These are phyloP conservation scores for Trichophyton schoenleinii DNA, from an alignment of 2,329 filamentous ascomycete genomes.

Conservation along the genomic window DNA sequence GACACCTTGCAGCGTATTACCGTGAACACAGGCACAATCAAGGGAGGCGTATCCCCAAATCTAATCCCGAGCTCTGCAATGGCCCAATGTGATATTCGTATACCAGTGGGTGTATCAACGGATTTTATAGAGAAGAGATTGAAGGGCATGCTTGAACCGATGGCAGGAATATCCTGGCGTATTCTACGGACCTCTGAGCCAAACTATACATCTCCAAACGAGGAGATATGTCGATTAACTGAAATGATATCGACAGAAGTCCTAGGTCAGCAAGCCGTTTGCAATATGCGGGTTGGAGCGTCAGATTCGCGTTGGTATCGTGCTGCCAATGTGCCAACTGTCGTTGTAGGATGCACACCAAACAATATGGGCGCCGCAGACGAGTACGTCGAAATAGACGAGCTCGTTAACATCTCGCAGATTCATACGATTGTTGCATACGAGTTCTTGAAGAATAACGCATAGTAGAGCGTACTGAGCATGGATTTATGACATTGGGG, in stretches of 20 bases:
- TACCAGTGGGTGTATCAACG: conserved; percentile 8
- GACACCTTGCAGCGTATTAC: conserved; percentile 8
- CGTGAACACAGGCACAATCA: conserved; percentile 10
- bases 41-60: conserved; percentile 10
- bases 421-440: conserved; percentile 10
- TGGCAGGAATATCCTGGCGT: conserved; percentile 8
- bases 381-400: conserved; percentile 10
- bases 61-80: conserved; percentile 7
- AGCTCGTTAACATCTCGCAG: conserved; percentile 9
- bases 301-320: conserved; percentile 11
- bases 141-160: conserved; percentile 5
- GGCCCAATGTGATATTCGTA: conserved; percentile 10
- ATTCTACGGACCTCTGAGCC: conserved; percentile 7
- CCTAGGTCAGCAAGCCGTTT: not conserved
- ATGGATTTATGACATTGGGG: not conserved
- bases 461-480: not conserved
- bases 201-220: conserved; percentile 9
- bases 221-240: conserved; percentile 8
- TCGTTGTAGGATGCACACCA: conserved; percentile 10
- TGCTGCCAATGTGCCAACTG: conserved; percentile 7
- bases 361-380: conserved; percentile 12
- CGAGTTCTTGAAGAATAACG: conserved; percentile 7
- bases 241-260: conserved; percentile 6
- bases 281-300: conserved; percentile 11
- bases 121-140: conserved; percentile 2